Base-by-base conservation (phyloP, 768 basidiomycete species). In the Tricholoma matsutake region DNA sequence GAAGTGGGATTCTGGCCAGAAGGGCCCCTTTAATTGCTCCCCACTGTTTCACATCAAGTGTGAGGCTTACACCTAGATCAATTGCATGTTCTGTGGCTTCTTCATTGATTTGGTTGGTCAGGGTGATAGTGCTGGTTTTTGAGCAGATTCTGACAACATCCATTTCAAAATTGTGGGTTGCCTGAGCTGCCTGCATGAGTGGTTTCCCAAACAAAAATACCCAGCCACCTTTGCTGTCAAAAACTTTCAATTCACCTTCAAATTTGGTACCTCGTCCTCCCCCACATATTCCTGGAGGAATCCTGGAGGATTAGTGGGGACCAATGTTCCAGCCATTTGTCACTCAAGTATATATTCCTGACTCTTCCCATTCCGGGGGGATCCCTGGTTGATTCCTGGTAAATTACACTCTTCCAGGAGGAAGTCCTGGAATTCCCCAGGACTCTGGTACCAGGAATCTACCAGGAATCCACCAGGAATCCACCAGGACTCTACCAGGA, bases 151-250 rank as follows among this genome's bases (percentile, higher is more conserved):
- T 47, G 7, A 70, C 57, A 18, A 41, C 55, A 35, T 69, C 67
- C 7, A 29, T 28, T 0, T 18, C 54, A 35, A 72, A 75, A 34
- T 73, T 64, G n/a, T 74, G 74, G 2, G 67, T 41, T 9, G 65
- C 70, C 6, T 58, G 13, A 32, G 73, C 68, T 8, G 39, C 41
- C 22, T 59, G 57, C 14, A 74, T 65, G 6, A 69, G 54, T 0
- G 68, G 69, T 57, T 75, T 75, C 20, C 72, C 70, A 8, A 75
- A 64, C 1, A 74, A 49, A 11, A 74, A 60, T 2, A 60, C 57
- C 71, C 71, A 76, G 13, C 67, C 67, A 0, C 68, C 68, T 2
- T 69, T 63, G 28, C 73, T 72, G 51, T 69, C 56, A 52, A 72
- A 70, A 4, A 72, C 65, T 52, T 70, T 67, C 16, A 70, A 67